Base-by-base conservation (phyloP, 305 asterid species). In the Striga hermonthica region DNA sequence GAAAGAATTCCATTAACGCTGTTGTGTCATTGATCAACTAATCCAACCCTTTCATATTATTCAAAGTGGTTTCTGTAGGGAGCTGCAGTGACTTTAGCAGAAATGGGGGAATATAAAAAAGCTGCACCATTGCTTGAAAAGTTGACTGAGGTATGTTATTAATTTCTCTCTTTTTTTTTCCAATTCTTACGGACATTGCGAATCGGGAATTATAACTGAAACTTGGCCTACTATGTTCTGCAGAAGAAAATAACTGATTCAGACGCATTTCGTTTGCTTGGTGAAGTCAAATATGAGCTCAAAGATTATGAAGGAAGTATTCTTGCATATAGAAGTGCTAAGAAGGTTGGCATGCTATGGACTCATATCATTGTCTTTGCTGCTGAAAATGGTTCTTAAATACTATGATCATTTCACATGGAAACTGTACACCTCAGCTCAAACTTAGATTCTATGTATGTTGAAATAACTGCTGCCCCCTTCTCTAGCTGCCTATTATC, bases 201-300 rank as follows among this genome's bases (percentile, higher is more conserved):
- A 52, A 62, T 60, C 43, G 16, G 39, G 41, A 28, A 71, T 64
- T 55, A 36, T 70, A 35, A 56, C 71, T 70, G 71, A 59, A 49
- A 73, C 60, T 64, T 69, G 57, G 55, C 63, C 62, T 68, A 65
- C 68, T 63, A 57, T 56, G 45, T 54, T 72, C 60, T 80, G 79
- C 88, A 89, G 98, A 83, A 79, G 73, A 82, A 79, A 75, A 80
- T 83, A 66, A 74, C 67, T 74, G 93, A 89, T 69, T 93, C 91
- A 41, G 96, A 89, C 80, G 87, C 79, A 77, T 86, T 80, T 70
- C 96, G 96, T 53, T 81, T 89, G 81, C 97, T 92, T 70, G 98
- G 95, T 74, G 97, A 89, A 79, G 91, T 92, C 77, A 84, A 84
- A 76, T 89, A 89, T 75, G 90, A 78, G 79, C 83, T 87, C 70